Base-by-base conservation (phyloP, 768 basidiomycete species). In the Exidia glandulosa region DNA sequence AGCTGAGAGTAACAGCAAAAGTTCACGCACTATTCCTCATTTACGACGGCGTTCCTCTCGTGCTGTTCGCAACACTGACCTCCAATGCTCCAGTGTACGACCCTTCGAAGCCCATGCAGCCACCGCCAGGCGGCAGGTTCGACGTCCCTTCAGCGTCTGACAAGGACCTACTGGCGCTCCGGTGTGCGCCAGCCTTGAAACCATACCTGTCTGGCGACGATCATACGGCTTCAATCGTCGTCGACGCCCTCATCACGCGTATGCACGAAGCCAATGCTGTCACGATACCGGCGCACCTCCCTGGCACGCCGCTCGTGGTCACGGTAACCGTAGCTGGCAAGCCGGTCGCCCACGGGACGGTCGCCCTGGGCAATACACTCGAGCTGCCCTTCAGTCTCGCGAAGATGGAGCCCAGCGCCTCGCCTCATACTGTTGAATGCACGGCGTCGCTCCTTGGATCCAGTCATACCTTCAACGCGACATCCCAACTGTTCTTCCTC, bases 131-230 rank as follows among this genome's bases (percentile, higher is more conserved):
- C 34, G 80, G 81, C 32, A 73, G 76, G 63, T 82, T 82, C 61
- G 75, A 73, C 2, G 58, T 71, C 3, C 75, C 79, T 5, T 66
- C 66, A 9, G 63, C 66, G 1, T 77, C 76, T 2, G 62, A 71
- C 0, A 67, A 66, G 1, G 71, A 82, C n/a, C 75, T 82, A 41
- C 75, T 85, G 29, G 79, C 82, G 7, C 69, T 86, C 37, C 80
- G 81, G 10, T 85, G 84, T 61, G 75, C 77, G 9, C 82, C 81
- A 31, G 79, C 81, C 2, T 77, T 84, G 27, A 75, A 78, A 5
- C 84, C 84, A 1, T 86, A 83, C 67, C 76, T 85, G 27, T 76
- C 78, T 16, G 81, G 80, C 63, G 41, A 45, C 19, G 83, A 84
- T 62, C 73, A 74, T 2, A 72, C 75, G 2, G 73, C 76, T 14